Percentiles rank a stretch among this genome's conserved stretches.
These are phyloP conservation scores for Collybia nuda DNA, from an alignment of 768 basidiomycete genomes.

Conservation along the genomic window DNA sequence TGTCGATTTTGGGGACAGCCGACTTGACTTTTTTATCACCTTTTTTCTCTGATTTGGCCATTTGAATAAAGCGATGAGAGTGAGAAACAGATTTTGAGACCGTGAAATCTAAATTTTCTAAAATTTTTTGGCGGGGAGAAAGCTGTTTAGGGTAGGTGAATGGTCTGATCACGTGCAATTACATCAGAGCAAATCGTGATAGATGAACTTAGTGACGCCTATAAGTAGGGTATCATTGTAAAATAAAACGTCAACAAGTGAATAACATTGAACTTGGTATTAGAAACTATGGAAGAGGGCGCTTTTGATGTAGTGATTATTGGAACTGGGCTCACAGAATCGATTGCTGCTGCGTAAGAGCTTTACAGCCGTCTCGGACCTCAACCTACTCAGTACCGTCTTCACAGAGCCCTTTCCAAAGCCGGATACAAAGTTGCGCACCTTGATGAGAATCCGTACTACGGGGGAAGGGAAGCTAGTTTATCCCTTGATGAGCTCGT, in stretches of 20 bases:
- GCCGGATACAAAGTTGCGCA: slow-evolving; percentile 88
- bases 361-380: not conserved
- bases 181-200: too few species aligned
- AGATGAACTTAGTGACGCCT: too few species aligned
- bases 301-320: slow-evolving; percentile 68
- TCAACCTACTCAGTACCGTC: slow-evolving; percentile 10
- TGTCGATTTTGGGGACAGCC: slow-evolving; percentile 30
- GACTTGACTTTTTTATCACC: slow-evolving; percentile 34
- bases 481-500: slow-evolving; percentile 80
- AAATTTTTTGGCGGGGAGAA: slow-evolving; percentile 24
- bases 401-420: slow-evolving; percentile 79
- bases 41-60: slow-evolving; percentile 54
- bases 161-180: not conserved
- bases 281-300: slow-evolving; percentile 37
- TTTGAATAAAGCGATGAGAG: slow-evolving; percentile 21
- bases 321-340: slow-evolving; percentile 83
- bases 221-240: too few species aligned
- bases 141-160: slow-evolving; percentile 33
- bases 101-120: slow-evolving; percentile 16
- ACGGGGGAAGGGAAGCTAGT: slow-evolving; percentile 82
- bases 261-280: too few species aligned
- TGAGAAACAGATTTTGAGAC: slow-evolving; percentile 10
- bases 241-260: too few species aligned
- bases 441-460: slow-evolving; percentile 80
- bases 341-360: slow-evolving; percentile 86